Conservation (phyloP, 768 basidiomycete genomes). For the Pulveroboletus sp. region DNA sequence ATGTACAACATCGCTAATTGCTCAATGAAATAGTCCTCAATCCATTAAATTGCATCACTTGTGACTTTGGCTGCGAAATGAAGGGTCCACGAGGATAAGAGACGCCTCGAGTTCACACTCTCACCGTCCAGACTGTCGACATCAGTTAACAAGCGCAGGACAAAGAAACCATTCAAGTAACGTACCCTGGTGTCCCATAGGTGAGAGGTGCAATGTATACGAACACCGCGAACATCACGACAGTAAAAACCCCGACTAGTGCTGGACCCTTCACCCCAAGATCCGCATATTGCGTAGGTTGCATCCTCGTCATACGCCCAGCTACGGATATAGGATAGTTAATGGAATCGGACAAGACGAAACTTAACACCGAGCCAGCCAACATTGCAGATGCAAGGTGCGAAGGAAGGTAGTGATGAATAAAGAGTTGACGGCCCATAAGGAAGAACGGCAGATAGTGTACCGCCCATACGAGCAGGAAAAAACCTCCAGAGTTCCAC, state of each 20-base stretch:
- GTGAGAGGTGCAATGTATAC: slow-evolving; percentile 84
- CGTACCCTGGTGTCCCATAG: slow-evolving; percentile 94
- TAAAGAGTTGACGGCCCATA: slow-evolving; percentile 93
- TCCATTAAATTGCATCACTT: slow-evolving; percentile 30
- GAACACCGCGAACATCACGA: slow-evolving; percentile 61
- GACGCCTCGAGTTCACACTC: slow-evolving; percentile 74
- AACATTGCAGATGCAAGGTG: slow-evolving; percentile 90
- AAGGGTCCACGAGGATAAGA: slow-evolving; percentile 89
- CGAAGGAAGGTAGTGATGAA: slow-evolving; percentile 97
- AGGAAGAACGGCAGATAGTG: slow-evolving; percentile 98
- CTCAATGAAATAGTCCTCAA: slow-evolving; percentile 9
- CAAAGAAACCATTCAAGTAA: slow-evolving; percentile 11
- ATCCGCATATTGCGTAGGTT: slow-evolving; percentile 57
- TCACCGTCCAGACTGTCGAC: slow-evolving; percentile 71
- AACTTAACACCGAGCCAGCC: slow-evolving; percentile 88
- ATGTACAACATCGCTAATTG: slow-evolving; percentile 16
- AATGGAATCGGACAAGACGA: slow-evolving; percentile 82
- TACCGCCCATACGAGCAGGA: slow-evolving; percentile 89
- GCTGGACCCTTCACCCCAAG: slow-evolving; percentile 74
- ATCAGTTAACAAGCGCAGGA: slow-evolving; percentile 14
- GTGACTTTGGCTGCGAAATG: slow-evolving; percentile 80
- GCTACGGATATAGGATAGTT: slow-evolving; percentile 83
- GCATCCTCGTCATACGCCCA: slow-evolving; percentile 61
- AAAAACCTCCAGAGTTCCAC: slow-evolving; percentile 95
- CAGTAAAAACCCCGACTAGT: slow-evolving; percentile 50